These are phyloP conservation scores for Colletotrichum cuscutae DNA, from an alignment of 2,329 filamentous ascomycete genomes.

Conservation along the genomic window DNA sequence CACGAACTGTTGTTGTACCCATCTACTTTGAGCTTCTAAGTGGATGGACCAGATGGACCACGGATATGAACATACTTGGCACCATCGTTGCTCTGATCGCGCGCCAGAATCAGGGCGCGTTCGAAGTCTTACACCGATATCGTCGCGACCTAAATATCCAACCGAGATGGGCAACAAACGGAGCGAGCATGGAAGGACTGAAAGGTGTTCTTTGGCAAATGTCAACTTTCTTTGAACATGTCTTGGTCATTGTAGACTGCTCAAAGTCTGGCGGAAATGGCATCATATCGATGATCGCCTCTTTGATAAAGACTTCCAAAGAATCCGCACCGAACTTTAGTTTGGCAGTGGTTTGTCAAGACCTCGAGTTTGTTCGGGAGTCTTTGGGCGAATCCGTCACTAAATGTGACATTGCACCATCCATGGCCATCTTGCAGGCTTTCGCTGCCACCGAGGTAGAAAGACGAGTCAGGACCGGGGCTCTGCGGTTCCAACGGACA, in stretches of 20 bases:
- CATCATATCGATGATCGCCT: too few species aligned
- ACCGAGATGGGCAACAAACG: neutral
- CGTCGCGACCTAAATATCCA: neutral
- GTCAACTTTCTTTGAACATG: neutral
- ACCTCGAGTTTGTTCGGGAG: neutral
- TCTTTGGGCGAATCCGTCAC: neutral
- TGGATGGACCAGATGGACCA: neutral
- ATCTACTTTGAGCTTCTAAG: neutral
- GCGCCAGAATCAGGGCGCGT: neutral
- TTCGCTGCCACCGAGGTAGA: neutral
- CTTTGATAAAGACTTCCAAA: too few species aligned
- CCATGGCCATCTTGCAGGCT: neutral
- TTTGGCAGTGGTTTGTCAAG: neutral
- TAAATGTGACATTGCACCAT: neutral
- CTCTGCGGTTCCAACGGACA: neutral
- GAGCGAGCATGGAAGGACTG: neutral
- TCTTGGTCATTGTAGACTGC: neutral
- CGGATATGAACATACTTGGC: neutral
- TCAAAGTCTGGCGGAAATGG: fast-evolving
- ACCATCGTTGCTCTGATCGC: neutral
- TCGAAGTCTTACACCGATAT: neutral
- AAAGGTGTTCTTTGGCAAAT: neutral
- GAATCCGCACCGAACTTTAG: neutral
- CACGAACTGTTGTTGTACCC: neutral
- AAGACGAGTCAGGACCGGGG: neutral